These are phyloP conservation scores for Eleusine indica DNA, from an alignment of 176 grass and related monocot species.

Conservation along the genomic window DNA sequence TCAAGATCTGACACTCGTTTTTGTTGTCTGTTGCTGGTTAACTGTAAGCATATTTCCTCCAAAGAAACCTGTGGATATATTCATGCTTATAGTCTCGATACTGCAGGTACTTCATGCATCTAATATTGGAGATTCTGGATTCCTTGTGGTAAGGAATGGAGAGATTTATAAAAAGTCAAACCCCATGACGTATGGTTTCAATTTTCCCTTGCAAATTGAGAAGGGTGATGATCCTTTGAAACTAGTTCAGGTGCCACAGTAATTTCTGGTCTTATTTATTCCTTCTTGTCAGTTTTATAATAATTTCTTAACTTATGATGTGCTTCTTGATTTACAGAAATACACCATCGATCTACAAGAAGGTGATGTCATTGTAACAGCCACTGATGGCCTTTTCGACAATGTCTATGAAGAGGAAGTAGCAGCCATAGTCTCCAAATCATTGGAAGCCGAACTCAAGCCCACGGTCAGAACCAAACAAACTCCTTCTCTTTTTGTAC, in stretches of 20 bases:
- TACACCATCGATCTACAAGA: conserved; percentile 70
- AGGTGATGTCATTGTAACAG: conserved; percentile 82
- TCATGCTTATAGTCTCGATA: background rate
- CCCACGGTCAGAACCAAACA: conserved; percentile 48
- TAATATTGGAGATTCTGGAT: conserved; percentile 96
- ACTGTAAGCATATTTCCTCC: background rate
- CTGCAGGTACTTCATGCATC: conserved; percentile 74
- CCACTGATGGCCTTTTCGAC: conserved; percentile 89
- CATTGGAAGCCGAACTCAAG: conserved; percentile 54
- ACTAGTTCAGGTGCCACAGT: conserved; percentile 60
- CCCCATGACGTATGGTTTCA: conserved; percentile 95
- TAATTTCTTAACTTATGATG: background rate
- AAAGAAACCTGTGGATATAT: background rate
- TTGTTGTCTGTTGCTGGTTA: conserved; percentile 6
- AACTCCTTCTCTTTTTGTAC: background rate
- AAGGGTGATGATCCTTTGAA: conserved; percentile 88
- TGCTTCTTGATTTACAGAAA: conserved; percentile 44
- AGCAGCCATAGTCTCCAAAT: conserved; percentile 71
- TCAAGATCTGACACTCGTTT: background rate
- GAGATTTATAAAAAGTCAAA: conserved; percentile 71
- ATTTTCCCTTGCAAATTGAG: conserved; percentile 98
- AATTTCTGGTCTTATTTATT: conserved; percentile 8
- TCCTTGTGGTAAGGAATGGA: conserved; percentile 86
- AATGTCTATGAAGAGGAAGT: conserved; percentile 85
- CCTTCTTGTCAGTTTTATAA: conserved; percentile 1